Evolutionary conservation across 306 rosid species (phyloP), one percentile per base, ranked within the genome.

Genomic region (Cicer judaicum): DNA sequence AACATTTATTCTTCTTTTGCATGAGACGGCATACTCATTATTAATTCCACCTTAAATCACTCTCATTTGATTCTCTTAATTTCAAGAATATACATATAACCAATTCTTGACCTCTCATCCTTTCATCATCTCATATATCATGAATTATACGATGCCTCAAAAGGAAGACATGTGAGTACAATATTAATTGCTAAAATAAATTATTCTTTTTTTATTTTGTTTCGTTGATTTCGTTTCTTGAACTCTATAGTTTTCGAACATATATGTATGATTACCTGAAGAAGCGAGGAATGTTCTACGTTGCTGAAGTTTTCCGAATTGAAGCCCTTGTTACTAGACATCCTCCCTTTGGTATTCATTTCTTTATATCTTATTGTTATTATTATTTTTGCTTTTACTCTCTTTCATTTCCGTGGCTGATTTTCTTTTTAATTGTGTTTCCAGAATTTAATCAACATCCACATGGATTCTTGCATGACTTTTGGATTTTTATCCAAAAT

Each of bases 401-500:
- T 29, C 43, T 13, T 57, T 57, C 64, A 57, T 6, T 38, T 62
- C 24, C 36, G 68, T 57, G 41, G 8, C 12, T 24, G 39, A 21
- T 24, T 57, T 4, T 29, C 36, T 29, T 52, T 52, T 13, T 38
- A 36, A 36, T 24, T 62, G 7, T 36, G 11, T 62, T 64, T 39
- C 41, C 49, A 64, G 69, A 64, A 8, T 15, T 40, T 16, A 10
- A 64, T 41, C 9, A 39, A 40, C 7, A 38, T 15, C 69, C 15
- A 41, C 69, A 64, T 40, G 69, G 69, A 15, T 40, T 64, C 50
- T 15, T 64, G 69, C 50, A 40, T 41, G 49, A 64, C 5, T 64
- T 39, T 39, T 64, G 69, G 69, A 4, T 2, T 6, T 41, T 8
- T 9, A 24, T 64, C 49, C 49, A 60, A 21, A 18, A 64, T 64